phyloP scores from a whole-genome alignment of 352 stramenopile genomes.

The Globisporangium acanthophoron region DNA sequence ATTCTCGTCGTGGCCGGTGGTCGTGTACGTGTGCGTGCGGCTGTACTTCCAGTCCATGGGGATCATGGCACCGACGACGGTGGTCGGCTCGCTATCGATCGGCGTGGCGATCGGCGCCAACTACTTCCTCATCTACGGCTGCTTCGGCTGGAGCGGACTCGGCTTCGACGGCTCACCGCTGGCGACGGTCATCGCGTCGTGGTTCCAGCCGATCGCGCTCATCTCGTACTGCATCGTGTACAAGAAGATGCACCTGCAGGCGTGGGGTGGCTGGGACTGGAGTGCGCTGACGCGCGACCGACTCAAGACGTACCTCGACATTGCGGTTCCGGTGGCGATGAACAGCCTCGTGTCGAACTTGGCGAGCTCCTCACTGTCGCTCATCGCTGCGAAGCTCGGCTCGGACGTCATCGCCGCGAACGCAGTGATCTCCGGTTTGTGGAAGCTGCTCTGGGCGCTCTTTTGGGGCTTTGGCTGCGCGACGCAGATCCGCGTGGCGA shows the following conservation, averaged over 20 bases:
- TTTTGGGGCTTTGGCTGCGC: too few species aligned
- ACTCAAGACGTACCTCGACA: constrained; percentile 33
- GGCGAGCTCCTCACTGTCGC: too few species aligned
- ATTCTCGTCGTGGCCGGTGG: constrained; percentile 70
- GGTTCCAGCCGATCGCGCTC: constrained; percentile 74
- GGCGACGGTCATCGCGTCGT: constrained; percentile 68
- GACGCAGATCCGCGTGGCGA: too few species aligned
- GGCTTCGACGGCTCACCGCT: constrained; percentile 77
- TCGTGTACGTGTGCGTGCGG: constrained; percentile 55
- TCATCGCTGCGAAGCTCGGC: too few species aligned
- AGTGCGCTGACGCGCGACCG: constrained; percentile 51
- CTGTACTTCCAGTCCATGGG: constrained; percentile 1
- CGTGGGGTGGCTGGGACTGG: constrained; percentile 67
- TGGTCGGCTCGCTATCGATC: constrained; percentile 60
- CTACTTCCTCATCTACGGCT: constrained; percentile 57
- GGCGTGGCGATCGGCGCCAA: constrained; percentile 54
- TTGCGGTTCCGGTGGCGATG: constrained; percentile 72
- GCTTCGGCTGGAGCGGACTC: constrained; percentile 47
- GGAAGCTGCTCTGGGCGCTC: too few species aligned
- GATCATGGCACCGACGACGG: neutral
- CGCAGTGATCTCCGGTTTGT: too few species aligned
- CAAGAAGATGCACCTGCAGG: constrained; percentile 64
- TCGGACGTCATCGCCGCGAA: too few species aligned
- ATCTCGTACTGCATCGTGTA: constrained; percentile 69
- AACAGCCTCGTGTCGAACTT: constrained; percentile 1